phyloP scores from a whole-genome alignment of 225 moss, liverwort and hornwort genomes.

The Neckera pumila region DNA sequence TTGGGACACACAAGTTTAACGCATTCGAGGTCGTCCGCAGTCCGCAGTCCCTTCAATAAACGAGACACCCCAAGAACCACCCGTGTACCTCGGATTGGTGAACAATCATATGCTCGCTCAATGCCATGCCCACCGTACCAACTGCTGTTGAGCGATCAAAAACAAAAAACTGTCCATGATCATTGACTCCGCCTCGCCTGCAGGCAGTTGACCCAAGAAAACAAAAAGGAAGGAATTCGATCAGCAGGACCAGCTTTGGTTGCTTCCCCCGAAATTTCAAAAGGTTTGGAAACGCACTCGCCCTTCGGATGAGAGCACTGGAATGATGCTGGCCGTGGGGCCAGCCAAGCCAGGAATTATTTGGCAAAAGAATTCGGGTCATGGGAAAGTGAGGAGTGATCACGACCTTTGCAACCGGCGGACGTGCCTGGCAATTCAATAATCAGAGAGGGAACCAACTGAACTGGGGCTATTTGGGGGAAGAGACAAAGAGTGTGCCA shows the following conservation, averaged over 20 bases:
- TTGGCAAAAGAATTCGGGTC: neutral
- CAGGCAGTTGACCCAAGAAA: slow-evolving; percentile 1
- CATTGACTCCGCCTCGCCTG: neutral
- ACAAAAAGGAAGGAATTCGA: neutral
- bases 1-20: neutral
- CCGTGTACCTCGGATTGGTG: neutral
- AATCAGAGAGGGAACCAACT: neutral
- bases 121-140: neutral
- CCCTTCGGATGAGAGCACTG: neutral
- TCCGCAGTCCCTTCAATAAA: neutral
- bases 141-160: neutral
- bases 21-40: neutral
- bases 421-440: neutral
- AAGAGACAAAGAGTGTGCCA: neutral
- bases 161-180: neutral
- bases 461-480: neutral
- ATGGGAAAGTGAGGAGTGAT: neutral
- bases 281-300: neutral
- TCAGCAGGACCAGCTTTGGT: neutral
- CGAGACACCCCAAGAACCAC: neutral
- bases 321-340: neutral
- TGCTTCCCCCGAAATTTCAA: neutral
- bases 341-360: neutral
- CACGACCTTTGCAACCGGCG: neutral
- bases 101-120: neutral